Evolutionary conservation across 352 stramenopile species (phyloP).

Genomic region (Pythium dissimile): DNA sequence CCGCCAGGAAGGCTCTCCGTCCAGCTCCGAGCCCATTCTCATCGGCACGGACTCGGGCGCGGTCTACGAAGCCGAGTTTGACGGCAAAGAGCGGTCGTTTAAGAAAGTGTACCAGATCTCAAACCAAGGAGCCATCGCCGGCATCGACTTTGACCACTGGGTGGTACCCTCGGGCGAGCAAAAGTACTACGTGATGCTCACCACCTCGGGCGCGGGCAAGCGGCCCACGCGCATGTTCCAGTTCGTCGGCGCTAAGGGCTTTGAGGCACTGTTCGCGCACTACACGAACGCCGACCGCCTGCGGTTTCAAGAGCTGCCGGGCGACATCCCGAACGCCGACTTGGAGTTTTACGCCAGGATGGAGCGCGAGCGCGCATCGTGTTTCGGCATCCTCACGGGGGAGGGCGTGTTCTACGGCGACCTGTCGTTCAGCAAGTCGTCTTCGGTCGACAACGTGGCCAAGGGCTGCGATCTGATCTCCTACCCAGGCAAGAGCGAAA

Average conservation of each 20-base stretch:
- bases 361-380: constrained; percentile 75
- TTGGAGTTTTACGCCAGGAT: constrained; percentile 78
- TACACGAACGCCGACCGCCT: constrained; percentile 81
- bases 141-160: constrained; percentile 83
- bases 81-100: constrained; percentile 82
- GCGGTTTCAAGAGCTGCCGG: constrained; percentile 89
- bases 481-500: constrained; percentile 64
- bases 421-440: constrained; percentile 68
- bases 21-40: constrained; percentile 60
- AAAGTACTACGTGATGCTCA: constrained; percentile 78
- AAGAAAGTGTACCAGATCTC: constrained; percentile 89
- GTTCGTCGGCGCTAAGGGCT: constrained; percentile 76
- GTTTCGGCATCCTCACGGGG: constrained; percentile 89
- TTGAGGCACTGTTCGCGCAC: constrained; percentile 82
- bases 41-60: constrained; percentile 77
- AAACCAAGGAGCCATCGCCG: constrained; percentile 80
- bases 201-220: constrained; percentile 81
- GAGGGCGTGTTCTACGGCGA: constrained; percentile 90
- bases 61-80: constrained; percentile 85
- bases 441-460: constrained; percentile 80
- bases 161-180: constrained; percentile 49
- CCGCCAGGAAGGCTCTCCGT: constrained; percentile 59
- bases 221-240: constrained; percentile 90
- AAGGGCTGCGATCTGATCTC: constrained; percentile 67
- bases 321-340: constrained; percentile 78